Evolutionary conservation across 805 yeast genomes (phyloP), one percentile per base, ranked within the genome.

Genomic region (Jamesozyma lodderae): DNA sequence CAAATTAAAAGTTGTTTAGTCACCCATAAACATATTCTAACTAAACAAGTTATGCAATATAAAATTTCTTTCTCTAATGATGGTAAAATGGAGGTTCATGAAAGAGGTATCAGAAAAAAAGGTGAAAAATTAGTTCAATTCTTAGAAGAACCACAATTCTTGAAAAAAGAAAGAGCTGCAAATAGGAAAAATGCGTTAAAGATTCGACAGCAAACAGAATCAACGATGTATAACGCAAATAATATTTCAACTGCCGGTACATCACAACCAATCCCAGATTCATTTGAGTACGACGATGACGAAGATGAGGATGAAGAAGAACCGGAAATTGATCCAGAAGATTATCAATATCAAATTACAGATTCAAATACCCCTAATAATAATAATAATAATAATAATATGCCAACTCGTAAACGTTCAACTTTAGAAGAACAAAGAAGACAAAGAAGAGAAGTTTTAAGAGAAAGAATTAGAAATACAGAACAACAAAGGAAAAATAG

Each of bases 31-130:
- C 57, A 53, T 37, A 55, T 60, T 27, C 44, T 60, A 35, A 44
- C 54, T 15, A 51, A 55, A 18, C 61, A 59, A 24, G 53, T 55
- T 11, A 40, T 47, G 28, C 45, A 51, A n/a, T 60, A 51, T 32
- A 53, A 53, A 22, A 55, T 60, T 20, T 47, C 43, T 11, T 51
- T 59, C 36, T 55, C 62, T 6, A 56, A 52, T 30, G 65, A 60
- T 39, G 65, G 65, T 7, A 60, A 60, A 42, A 59, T 59, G 63
- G 65, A 60, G 39, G 48, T 60, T 15, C 65, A 60, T 38, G 63
- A 60, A 44, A 52, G 61, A 28, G 60, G 63, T n/a, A 58, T 60
- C 26, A 50, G 49, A 36, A 60, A 57, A 41, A 60, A 59, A 38
- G 52, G 61, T 35, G 65, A 60, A 37, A 40, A 44, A 13, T 49